Percentiles rank a stretch among this genome's conserved stretches.
Conservation (phyloP, 208 protist genomes). For the Crithidia sp. region DNA sequence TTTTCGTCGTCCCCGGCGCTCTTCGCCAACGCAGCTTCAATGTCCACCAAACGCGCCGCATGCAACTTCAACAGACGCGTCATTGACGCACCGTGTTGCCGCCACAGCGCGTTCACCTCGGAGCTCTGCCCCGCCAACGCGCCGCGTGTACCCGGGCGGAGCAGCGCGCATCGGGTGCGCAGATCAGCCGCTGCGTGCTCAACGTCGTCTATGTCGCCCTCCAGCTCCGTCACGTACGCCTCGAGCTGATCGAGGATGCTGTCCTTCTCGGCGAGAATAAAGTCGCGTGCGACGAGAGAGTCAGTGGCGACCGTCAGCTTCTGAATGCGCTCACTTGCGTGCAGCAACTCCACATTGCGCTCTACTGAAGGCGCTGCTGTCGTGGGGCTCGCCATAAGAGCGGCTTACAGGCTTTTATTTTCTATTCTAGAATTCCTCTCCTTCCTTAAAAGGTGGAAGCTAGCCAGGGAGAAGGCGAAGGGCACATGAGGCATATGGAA, state of each 20-base stretch:
- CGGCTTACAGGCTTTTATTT: not conserved
- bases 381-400: slow-evolving; percentile 1
- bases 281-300: slow-evolving; percentile 58
- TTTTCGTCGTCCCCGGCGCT: not conserved
- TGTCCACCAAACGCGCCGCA: slow-evolving; percentile 26
- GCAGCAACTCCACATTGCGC: slow-evolving; percentile 36
- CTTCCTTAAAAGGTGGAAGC: not conserved
- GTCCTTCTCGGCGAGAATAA: slow-evolving; percentile 49
- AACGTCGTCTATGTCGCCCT: slow-evolving; percentile 27
- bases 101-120: slow-evolving; percentile 30
- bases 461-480: too few species aligned
- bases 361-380: slow-evolving; percentile 13
- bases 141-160: slow-evolving; percentile 17
- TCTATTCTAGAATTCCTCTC: not conserved
- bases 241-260: slow-evolving; percentile 52
- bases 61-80: slow-evolving; percentile 39
- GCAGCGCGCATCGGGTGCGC: slow-evolving; percentile 38
- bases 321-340: slow-evolving; percentile 46
- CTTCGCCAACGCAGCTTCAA: slow-evolving; percentile 14
- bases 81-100: slow-evolving; percentile 33
- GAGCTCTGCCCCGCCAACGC: slow-evolving; percentile 12
- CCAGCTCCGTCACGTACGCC: slow-evolving; percentile 32
- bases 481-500: too few species aligned
- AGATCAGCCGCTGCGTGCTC: slow-evolving; percentile 25
- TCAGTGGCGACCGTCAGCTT: slow-evolving; percentile 58